A percentile compares a stretch with the other conserved stretches of the same genome.
Evolutionary conservation across 164 flowering plant genomes (phyloP).

Genomic region (Cinnamomum chago): DNA sequence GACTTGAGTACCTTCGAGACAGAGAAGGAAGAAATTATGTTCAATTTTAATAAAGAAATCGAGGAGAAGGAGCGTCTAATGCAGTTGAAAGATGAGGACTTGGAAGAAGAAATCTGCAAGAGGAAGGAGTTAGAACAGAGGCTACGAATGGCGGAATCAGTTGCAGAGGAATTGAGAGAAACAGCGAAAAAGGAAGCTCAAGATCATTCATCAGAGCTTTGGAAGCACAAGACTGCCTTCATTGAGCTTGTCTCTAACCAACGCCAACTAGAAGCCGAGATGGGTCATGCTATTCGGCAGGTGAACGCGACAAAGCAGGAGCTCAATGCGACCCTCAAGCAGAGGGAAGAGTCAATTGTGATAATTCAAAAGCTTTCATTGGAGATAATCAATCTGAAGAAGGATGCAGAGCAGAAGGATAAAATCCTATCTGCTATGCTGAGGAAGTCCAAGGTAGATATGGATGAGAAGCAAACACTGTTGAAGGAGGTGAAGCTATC

Average conservation of each 20-base stretch:
- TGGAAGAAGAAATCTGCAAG: conserved; percentile 51
- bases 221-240: conserved; percentile 86
- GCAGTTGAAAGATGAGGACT: conserved; percentile 42
- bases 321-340: conserved; percentile 45
- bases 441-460: conserved; percentile 77
- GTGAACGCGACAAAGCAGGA: conserved; percentile 63
- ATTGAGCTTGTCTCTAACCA: conserved; percentile 92
- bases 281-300: conserved; percentile 70
- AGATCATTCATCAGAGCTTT: conserved; percentile 57
- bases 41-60: conserved; percentile 41
- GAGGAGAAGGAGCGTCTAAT: conserved; percentile 45
- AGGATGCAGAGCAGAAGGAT: conserved; percentile 84
- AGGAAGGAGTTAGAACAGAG: conserved; percentile 54
- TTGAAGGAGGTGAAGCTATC: conserved; percentile 67
- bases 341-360: conserved; percentile 59
- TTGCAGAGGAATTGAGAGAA: conserved; percentile 52
- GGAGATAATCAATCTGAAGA: conserved; percentile 57
- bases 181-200: conserved; percentile 40
- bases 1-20: conserved; percentile 43
- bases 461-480: conserved; percentile 62
- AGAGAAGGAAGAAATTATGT: conserved; percentile 40
- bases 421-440: conserved; percentile 79
- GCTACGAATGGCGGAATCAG: conserved; percentile 34
- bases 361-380: conserved; percentile 61
- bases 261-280: conserved; percentile 84